Evolutionary conservation across 2,329 filamentous ascomycete species (phyloP), one percentile per base, ranked within the genome.

Genomic region (Aureobasidium subglaciale): DNA sequence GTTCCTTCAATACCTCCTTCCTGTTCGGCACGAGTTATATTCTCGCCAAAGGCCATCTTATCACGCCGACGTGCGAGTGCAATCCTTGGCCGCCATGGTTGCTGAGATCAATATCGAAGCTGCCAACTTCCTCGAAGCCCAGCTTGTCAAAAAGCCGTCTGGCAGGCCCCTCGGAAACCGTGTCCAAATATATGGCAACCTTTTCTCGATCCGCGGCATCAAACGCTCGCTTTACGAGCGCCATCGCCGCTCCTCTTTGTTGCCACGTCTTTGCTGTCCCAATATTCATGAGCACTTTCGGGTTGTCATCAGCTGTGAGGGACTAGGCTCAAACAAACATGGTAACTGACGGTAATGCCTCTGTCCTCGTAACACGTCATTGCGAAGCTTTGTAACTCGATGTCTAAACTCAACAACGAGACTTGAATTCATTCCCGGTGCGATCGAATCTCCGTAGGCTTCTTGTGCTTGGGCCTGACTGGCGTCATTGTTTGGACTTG

Each of bases 391-490:
- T 18, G 24, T 43, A 16, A 56, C 42, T 16, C 37, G 40, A 5
- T 41, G 30, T 25, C 42, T 49, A 27, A 56, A 56, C 11, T 46
- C 35, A 1, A 49, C 42, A 2, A 46, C 27, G 11, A 56, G 43
- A 6, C 37, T 11, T 13, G 35, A 20, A n/a, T 56, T 56, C 54
- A 56, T 48, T n/a, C 54, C 54, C n/a, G 54, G 42, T 20, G 27
- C 35, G 27, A 56, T 46, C 18, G 54, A 46, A 24, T 56, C 27
- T 11, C 27, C 27, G 32, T 56, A 48, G 10, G 53, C 42, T 24
- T 48, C 34, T 32, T 40, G 32, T 18, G 32, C 54, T 22, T 42
- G 27, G 27, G 50, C 37, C 50, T 54, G 18, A 27, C 4, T 4
- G 8, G 7, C 25, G 50, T 43, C 35, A 40, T 38, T 49, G 13